phyloP scores from a whole-genome alignment of 208 protist genomes.

The Leishmania turanica region DNA sequence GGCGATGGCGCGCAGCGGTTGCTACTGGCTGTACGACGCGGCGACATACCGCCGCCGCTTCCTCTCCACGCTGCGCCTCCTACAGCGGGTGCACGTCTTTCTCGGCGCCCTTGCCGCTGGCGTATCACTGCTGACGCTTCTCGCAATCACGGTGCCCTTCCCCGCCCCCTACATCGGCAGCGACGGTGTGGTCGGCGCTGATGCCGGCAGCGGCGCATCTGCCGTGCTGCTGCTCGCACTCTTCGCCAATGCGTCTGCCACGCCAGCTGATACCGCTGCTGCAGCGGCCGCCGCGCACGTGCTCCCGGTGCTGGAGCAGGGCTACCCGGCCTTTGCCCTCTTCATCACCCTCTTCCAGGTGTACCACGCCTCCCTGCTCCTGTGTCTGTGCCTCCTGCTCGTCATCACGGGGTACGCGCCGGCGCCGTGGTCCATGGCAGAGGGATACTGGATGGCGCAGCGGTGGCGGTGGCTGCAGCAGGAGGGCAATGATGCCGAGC shows the following conservation, averaged over 20 bases:
- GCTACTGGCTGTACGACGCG: constrained; percentile 30
- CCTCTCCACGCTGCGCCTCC: constrained; percentile 27
- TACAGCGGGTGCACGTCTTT: constrained; percentile 39
- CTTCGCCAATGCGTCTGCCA: constrained; percentile 2
- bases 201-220: not conserved
- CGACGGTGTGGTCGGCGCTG: not conserved
- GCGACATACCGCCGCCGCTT: constrained; percentile 24
- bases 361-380: constrained; percentile 42
- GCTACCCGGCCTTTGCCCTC: constrained; percentile 21
- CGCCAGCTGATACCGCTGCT: not conserved
- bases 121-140: constrained; percentile 37
- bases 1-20: not conserved
- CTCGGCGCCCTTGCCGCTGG: constrained; percentile 38
- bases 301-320: constrained; percentile 19
- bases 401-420: constrained; percentile 44
- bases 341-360: constrained; percentile 22
- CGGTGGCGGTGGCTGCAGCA: constrained; percentile 20
- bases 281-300: constrained; percentile 5
- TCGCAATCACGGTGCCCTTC: constrained; percentile 34
- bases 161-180: not conserved
- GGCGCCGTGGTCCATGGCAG: constrained; percentile 38
- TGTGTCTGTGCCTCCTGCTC: constrained; percentile 49
- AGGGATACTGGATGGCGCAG: constrained; percentile 35
- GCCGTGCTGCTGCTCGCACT: constrained; percentile 19
- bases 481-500: not conserved